Percentiles rank a stretch among this genome's conserved stretches.
Evolutionary conservation across 495 filamentous ascomycete species (phyloP).

Genomic region (Aspergillus saccharolyticus): DNA sequence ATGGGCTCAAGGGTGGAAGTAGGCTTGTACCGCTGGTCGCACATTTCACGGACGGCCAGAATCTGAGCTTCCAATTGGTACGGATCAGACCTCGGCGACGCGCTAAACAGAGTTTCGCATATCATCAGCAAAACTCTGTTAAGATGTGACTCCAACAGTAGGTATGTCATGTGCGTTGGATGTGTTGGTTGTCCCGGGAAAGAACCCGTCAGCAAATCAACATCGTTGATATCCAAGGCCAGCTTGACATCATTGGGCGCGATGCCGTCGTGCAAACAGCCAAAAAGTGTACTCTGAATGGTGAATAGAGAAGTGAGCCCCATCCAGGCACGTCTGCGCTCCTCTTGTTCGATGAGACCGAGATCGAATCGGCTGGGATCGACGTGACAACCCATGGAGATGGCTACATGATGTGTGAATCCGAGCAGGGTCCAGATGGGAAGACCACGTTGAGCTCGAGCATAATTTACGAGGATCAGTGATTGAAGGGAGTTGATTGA

Average conservation of each 20-base stretch:
- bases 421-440: conserved; percentile 41
- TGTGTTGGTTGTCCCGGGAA: conserved; percentile 21
- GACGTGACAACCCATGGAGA: conserved; percentile 45
- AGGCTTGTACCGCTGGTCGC: conserved; percentile 33
- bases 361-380: conserved; percentile 42
- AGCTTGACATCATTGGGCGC: conserved; percentile 34
- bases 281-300: conserved; percentile 37
- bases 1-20: conserved; percentile 26
- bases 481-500: conserved; percentile 46
- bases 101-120: conserved; percentile 37
- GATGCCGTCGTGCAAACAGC: conserved; percentile 24
- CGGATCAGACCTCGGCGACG: conserved; percentile 22
- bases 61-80: conserved; percentile 38
- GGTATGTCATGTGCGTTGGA: conserved; percentile 47
- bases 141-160: conserved; percentile 41
- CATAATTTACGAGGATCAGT: conserved; percentile 42
- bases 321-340: conserved; percentile 43
- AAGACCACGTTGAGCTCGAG: conserved; percentile 36
- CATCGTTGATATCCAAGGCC: conserved; percentile 42
- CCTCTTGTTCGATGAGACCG: conserved; percentile 40
- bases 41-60: conserved; percentile 31
- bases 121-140: conserved; percentile 39
- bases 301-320: conserved; percentile 43
- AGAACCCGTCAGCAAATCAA: conserved; percentile 35
- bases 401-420: conserved; percentile 43